Base-by-base conservation (phyloP, 2,329 filamentous ascomycete genomes). In the Mycosphaerella arachidis region DNA sequence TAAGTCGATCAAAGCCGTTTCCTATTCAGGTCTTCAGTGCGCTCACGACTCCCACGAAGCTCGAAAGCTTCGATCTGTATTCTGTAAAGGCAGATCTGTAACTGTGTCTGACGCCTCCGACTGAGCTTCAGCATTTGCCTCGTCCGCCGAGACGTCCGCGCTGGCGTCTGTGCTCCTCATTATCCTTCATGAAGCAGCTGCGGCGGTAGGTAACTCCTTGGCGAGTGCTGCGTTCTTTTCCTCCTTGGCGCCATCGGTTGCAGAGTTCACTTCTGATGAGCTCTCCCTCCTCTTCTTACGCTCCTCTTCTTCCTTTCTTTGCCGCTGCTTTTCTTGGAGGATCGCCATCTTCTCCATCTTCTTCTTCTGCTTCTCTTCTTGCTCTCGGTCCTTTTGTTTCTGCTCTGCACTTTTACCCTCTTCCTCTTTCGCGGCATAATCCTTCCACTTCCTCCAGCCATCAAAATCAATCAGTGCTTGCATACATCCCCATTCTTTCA, bases 401-500 rank as follows among this genome's bases (percentile, higher is more conserved):
- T 72, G 61, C 56, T 73, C 73, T 20, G 76, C 75, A 9, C 75
- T 64, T 61, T 73, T 73, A 29, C 64, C 67, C n/a, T 64, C 66
- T 35, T 70, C 70, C 43, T 68, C 66, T 51, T 70, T 67, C 10
- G 61, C 66, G 61, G 76, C 77, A 71, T 90, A 93, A 70, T 94
- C 90, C 74, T 96, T 96, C 94, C 94, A 99, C 75, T 91, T 91
- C 57, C 92, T 86, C 94, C 94, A 99, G 63, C 94, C 94, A 73
- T 97, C 93, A 73, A 94, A 97, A 78, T 99, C 94, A 71, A 99
- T 97, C 27, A 99, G 83, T 9, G 94, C 94, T 79, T 97, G 94
- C 94, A 99, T 99, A 79, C 94, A 97, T 58, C 94, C 94, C 94
- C 94, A 99, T 81, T 99, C 94, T 78, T 95, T 97, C 68, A 97